Base-by-base conservation (phyloP, 345 rosid genomes). In the Sonneratia caseolaris region DNA sequence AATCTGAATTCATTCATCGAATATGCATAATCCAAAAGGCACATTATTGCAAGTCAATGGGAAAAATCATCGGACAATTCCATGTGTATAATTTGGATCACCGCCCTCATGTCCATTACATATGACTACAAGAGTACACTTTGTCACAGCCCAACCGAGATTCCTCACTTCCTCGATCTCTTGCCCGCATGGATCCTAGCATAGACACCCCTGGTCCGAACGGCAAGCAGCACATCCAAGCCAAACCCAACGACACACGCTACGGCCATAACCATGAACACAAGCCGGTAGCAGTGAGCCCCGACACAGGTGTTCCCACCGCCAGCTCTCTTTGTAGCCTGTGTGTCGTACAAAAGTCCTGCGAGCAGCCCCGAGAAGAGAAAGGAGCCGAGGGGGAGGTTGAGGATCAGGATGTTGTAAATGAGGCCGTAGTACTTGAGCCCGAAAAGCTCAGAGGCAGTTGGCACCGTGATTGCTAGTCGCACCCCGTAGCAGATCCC, bases 271-370 rank as follows among this genome's bases (percentile, higher is more conserved):
- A 88, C 82, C 42, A 83, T 38, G 70, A 91, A 93, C 64, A 87
- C 88, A 2, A 88, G 87, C 69, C 95, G 76, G 61, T 86, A 94
- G 76, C 98, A 91, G 75, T 89, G 90, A 32, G 90, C 84, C 72
- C 98, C 98, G 0, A 84, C 86, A 56, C 98, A 94, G 45, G 93
- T 90, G 81, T 91, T 89, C 49, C 98, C 96, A 3, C 96, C 97
- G 21, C 97, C 88, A 0, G 96, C 81, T 5, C 88, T 81, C 7
- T 84, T 84, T 16, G 84, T 84, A 7, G 98, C 98, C 74, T 91
- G 74, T 3, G 91, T 86, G 1, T 90, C 98, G 18, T 91, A 94
- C 43, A 90, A 76, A 32, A 84, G 74, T 14, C 96, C 97, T 0
- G 98, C 96, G 0, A 91, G 93, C 32, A 94, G 81, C 56, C 98